Evolutionary conservation across 169 alveolate species (phyloP), one percentile per base, ranked within the genome.

Genomic region (Cytauxzoon felis): DNA sequence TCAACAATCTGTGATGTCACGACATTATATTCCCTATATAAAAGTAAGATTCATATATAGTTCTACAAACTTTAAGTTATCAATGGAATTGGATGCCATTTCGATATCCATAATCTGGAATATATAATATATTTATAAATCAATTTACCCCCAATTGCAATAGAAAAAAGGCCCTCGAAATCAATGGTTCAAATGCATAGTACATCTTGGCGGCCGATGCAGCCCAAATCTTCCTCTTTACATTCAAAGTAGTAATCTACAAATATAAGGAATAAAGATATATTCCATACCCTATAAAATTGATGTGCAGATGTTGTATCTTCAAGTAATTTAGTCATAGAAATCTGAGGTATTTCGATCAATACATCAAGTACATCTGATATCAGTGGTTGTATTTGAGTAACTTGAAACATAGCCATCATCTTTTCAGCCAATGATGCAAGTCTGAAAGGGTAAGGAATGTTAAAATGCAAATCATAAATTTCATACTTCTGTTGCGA

Each of bases 321-420:
- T 30, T 78, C 92, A 16, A 78, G 73, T 48, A 86, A 59, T 9
- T 67, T 64, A 3, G 72, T 41, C 76, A 81, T 78, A 47, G 82
- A 79, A 0, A 41, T 32, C 48, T 60, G 52, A 27, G 92, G 92
- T 34, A 86, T 81, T 18, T 81, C 69, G 38, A 65, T 82, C 34
- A 86, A 56, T 48, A 66, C 68, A 56, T 70, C 86, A 19, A 86
- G 68, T 9, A 86, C 63, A 24, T 64, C 56, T 30, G 80, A 68
- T 13, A 86, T 63, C 30, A 86, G 42, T 18, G 92, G 89, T 51
- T 86, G 92, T 34, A 86, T 78, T 70, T 86, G 81, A 1, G 88
- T 64, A 34, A 86, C 92, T 65, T 86, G 89, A 51, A 86, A 80
- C 89, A 86, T 86, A 3, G 67, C 43, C 18, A 65, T 76, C 92